Percentiles rank a stretch among this genome's conserved stretches.
Conservation (phyloP, 2,329 filamentous ascomycete genomes). For the Cordyceps fumosorosea region DNA sequence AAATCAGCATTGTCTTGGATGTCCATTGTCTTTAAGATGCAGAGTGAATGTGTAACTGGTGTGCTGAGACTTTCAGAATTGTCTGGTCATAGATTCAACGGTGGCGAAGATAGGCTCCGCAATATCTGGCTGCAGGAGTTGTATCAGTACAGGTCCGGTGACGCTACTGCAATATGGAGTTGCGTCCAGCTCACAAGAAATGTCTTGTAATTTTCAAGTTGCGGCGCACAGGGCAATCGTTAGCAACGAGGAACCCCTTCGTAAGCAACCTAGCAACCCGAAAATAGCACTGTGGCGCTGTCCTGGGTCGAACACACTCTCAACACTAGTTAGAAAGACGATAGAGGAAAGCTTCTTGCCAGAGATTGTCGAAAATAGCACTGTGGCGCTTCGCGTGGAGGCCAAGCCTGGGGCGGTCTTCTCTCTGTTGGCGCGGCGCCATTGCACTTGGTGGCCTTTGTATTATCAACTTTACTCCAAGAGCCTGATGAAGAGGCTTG, state of each 20-base stretch:
- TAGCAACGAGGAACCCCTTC: neutral
- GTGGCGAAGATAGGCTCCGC: neutral
- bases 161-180: neutral
- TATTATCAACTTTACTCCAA: neutral
- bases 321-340: too few relatives aligned
- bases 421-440: neutral
- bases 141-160: neutral
- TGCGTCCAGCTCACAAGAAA: neutral
- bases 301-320: too few relatives aligned
- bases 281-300: slow-evolving; percentile 6
- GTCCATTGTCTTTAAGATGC: neutral
- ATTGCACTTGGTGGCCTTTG: neutral
- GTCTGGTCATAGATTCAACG: neutral
- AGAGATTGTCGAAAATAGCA: slow-evolving; percentile 4
- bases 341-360: too few relatives aligned
- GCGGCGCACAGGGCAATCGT: neutral
- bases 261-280: neutral
- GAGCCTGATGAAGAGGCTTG: neutral
- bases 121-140: neutral
- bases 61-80: neutral
- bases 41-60: neutral
- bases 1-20: neutral
- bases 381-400: neutral
- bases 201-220: neutral
- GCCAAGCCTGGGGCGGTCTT: neutral